Conservation (phyloP, 192 early-diverging fungal species). For the Nowakowskiella sp. region DNA sequence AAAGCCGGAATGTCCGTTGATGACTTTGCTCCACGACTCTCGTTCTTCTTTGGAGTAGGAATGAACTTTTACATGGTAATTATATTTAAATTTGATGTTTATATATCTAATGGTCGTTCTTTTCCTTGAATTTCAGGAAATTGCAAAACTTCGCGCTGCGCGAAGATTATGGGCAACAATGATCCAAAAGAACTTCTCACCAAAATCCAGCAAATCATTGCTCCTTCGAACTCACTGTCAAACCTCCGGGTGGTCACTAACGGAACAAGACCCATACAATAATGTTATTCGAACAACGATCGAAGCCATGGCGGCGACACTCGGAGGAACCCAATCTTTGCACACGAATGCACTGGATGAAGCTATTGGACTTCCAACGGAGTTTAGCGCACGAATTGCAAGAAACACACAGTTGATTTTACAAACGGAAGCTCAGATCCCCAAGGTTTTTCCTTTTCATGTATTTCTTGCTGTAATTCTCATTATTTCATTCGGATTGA, state of each 20-base stretch:
- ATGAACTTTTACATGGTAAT: constrained; percentile 91
- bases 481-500: neutral
- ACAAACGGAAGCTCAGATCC: constrained; percentile 80
- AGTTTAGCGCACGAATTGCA: constrained; percentile 78
- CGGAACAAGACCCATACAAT: constrained; percentile 89
- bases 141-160: constrained; percentile 83
- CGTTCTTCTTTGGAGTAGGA: constrained; percentile 87
- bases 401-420: constrained; percentile 86
- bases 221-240: constrained; percentile 85
- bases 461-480: constrained; percentile 3
- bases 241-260: constrained; percentile 86
- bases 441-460: constrained; percentile 38
- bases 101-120: neutral
- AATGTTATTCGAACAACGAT: constrained; percentile 82
- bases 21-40: constrained; percentile 79
- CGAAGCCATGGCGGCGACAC: constrained; percentile 86
- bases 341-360: constrained; percentile 91
- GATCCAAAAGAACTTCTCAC: constrained; percentile 76
- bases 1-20: constrained; percentile 81
- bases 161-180: constrained; percentile 74
- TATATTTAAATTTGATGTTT: neutral
- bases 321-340: constrained; percentile 86
- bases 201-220: constrained; percentile 69
- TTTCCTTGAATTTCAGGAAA: constrained; percentile 42
- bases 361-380: constrained; percentile 79